Conservation (phyloP, 2,329 filamentous ascomycete genomes). For the Aspergillus alliaceus region DNA sequence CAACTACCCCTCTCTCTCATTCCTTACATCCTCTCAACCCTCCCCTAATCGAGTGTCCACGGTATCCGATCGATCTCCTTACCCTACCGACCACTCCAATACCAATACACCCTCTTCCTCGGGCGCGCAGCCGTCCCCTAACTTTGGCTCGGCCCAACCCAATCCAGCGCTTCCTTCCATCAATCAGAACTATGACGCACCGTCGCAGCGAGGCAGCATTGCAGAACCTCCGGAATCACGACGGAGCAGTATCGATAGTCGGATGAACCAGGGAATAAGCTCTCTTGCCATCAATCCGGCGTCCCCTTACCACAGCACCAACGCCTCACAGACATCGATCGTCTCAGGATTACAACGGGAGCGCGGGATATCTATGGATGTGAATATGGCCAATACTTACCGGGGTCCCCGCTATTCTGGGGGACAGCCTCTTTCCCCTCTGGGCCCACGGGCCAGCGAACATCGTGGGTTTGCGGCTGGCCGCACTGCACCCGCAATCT, state of each 20-base stretch:
- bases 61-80: slow-evolving; percentile 44
- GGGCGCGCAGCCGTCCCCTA: slow-evolving; percentile 40
- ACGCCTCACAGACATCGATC: slow-evolving; percentile 47
- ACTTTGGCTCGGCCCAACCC: slow-evolving; percentile 38
- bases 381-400: slow-evolving; percentile 35
- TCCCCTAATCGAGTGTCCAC: slow-evolving; percentile 44
- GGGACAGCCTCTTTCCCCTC: slow-evolving; percentile 41
- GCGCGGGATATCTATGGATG: slow-evolving; percentile 42
- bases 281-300: slow-evolving; percentile 48
- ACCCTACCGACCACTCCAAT: slow-evolving; percentile 38
- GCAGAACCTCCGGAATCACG: slow-evolving; percentile 47
- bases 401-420: slow-evolving; percentile 43
- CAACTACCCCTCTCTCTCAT: slow-evolving; percentile 45
- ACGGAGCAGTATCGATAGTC: slow-evolving; percentile 51
- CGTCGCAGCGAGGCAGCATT: slow-evolving; percentile 44
- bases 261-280: slow-evolving; percentile 51
- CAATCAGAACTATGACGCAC: slow-evolving; percentile 58
- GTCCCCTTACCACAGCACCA: slow-evolving; percentile 50
- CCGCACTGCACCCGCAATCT: slow-evolving; percentile 50
- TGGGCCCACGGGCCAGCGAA: slow-evolving; percentile 40
- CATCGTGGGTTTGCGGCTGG: slow-evolving; percentile 45
- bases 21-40: slow-evolving; percentile 46
- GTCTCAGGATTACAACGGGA: slow-evolving; percentile 45
- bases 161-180: slow-evolving; percentile 55
- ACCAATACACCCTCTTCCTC: slow-evolving; percentile 36